Evolutionary conservation across 352 stramenopile genomes (phyloP).

Genomic region (Aphanomyces euteiches): DNA sequence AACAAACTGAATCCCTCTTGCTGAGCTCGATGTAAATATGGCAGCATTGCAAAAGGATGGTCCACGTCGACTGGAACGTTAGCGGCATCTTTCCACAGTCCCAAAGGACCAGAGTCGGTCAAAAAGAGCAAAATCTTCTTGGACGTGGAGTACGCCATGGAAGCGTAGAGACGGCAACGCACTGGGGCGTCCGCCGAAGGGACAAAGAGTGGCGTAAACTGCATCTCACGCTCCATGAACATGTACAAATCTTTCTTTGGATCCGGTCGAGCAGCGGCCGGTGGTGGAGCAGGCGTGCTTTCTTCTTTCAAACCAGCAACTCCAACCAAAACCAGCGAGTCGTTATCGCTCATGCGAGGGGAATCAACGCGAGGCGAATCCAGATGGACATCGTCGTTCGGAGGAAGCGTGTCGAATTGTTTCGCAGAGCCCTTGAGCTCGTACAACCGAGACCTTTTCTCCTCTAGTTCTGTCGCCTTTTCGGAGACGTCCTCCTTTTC

Average conservation of each 20-base stretch:
- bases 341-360: conserved; percentile 63
- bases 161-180: conserved; percentile 82
- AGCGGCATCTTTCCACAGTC: conserved; percentile 71
- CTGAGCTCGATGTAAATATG: conserved; percentile 78
- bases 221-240: conserved; percentile 78
- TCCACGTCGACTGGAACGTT: conserved; percentile 54
- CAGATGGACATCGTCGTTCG: conserved; percentile 40
- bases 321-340: conserved; percentile 78
- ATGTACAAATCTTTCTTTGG: conserved; percentile 82
- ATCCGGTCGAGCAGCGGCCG: conserved; percentile 36
- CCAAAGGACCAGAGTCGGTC: conserved; percentile 78
- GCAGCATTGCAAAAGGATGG: conserved; percentile 86
- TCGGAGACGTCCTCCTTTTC: conserved; percentile 41
- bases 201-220: conserved; percentile 83
- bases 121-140: conserved; percentile 86
- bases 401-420: conserved; percentile 33
- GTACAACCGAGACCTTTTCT: conserved; percentile 7
- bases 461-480: conserved; percentile 28
- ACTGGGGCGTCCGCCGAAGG: conserved; percentile 82
- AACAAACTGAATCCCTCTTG: conserved; percentile 83
- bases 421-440: conserved; percentile 13
- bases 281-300: conserved; percentile 32
- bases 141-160: conserved; percentile 82
- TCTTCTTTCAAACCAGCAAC: conserved; percentile 74
- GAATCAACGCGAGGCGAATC: conserved; percentile 29